Percentiles rank a stretch among this genome's conserved stretches.
These are phyloP conservation scores for Skeletonema menzelii DNA, from an alignment of 108 stramenopile genomes.

Conservation along the genomic window DNA sequence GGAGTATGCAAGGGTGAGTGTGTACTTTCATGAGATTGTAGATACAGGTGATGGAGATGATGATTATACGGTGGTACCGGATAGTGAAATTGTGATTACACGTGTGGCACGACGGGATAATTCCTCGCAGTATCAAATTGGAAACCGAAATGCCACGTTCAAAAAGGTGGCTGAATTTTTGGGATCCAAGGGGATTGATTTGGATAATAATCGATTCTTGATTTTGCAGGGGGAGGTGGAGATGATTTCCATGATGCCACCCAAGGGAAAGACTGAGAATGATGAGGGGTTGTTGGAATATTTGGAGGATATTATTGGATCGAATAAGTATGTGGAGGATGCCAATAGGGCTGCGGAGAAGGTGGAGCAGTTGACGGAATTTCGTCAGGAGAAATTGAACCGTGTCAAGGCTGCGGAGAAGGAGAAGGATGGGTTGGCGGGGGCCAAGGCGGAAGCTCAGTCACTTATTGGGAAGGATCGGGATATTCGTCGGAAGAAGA, in stretches of 20 bases:
- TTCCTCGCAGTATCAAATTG: constrained; percentile 87
- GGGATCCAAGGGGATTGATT: constrained; percentile 90
- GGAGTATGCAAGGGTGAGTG: constrained; percentile 85
- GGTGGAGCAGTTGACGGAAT: constrained; percentile 83
- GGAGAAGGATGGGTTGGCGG: constrained; percentile 90
- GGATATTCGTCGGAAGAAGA: constrained; percentile 88
- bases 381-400: constrained; percentile 90
- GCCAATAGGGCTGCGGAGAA: constrained; percentile 82
- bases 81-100: constrained; percentile 80
- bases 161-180: constrained; percentile 88
- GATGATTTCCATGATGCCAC: constrained; percentile 99
- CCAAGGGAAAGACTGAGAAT: constrained; percentile 92
- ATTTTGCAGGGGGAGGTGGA: constrained; percentile 99
- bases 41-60: constrained; percentile 85
- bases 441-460: constrained; percentile 91
- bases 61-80: constrained; percentile 81
- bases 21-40: constrained; percentile 93
- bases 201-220: constrained; percentile 98
- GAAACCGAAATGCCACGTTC: constrained; percentile 87
- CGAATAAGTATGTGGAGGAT: constrained; percentile 89
- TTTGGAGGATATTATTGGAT: constrained; percentile 98
- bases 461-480: constrained; percentile 81
- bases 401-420: constrained; percentile 96
- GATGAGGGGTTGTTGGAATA: constrained; percentile 99
- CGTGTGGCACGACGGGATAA: constrained; percentile 87